Evolutionary conservation across 345 rosid genomes (phyloP), one percentile per base, ranked within the genome.

Genomic region (Rhodomyrtus tomentosa): DNA sequence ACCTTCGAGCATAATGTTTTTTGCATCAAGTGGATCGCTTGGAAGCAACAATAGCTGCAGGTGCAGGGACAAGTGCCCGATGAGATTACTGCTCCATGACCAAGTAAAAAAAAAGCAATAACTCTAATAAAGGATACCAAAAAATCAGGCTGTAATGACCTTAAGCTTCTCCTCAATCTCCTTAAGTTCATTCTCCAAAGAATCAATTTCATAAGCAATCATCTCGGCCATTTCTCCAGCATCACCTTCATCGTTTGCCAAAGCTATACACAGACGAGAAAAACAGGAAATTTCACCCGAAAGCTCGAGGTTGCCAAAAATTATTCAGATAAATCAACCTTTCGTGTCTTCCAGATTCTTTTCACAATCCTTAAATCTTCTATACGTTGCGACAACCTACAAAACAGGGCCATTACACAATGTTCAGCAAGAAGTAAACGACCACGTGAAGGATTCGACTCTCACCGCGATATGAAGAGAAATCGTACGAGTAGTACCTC

Each of bases 1-100:
- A 97, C 99, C 99, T 97, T 97, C 99, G 83, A 97, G 98, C 96
- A 97, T 88, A 84, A 95, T 97, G 90, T 97, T 97, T 90, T 95
- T 94, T 80, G 95, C 93, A 92, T 97, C 99, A 80, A 94, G 95
- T 87, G 98, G 99, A 90, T 97, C 95, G 9, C 90, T 91, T 22
- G 99, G 99, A 89, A 97, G 94, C 82, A 97, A 91, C 82, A 97
- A 81, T 82, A 92, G 79, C 99, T 97, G 87, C 81, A 59, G 87
- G 80, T 24, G 85, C 79, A 13, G 79, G 16, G 84, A 32, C 79
- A 45, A 76, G 48, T 13, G 58, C 62, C 45, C 18, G 25, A 25
- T 16, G 14, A 27, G 36, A 32, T 40, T 24, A 9, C 24, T 32
- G 79, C 24, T 68, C 79, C 79, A 36, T 18, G 25, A 68, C 79